Percentiles rank a stretch among this genome's conserved stretches.
phyloP scores from a whole-genome alignment of 257 asterid species.

The Eucommia ulmoides region DNA sequence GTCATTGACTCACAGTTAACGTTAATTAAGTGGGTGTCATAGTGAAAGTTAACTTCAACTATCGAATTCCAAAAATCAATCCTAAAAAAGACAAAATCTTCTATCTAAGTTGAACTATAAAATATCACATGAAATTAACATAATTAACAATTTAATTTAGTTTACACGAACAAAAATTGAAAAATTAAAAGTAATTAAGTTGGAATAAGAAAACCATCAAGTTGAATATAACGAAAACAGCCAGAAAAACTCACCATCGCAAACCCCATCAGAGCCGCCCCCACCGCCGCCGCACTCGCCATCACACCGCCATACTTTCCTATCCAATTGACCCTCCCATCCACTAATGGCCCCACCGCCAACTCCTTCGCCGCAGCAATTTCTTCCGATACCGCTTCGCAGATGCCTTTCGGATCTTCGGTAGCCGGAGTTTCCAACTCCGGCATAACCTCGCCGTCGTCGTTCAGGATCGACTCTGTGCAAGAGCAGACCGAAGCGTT shows the following conservation, averaged over 20 bases:
- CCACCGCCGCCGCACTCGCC: conserved; percentile 11
- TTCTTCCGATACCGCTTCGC: background rate
- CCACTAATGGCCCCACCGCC: background rate
- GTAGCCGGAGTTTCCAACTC: conserved; percentile 1
- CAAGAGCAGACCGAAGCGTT: conserved; percentile 16
- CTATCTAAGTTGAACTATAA: too few relatives aligned
- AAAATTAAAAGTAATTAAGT: too few relatives aligned
- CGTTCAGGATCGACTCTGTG: conserved; percentile 4
- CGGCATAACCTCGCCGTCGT: conserved; percentile 6
- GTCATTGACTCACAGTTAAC: too few relatives aligned
- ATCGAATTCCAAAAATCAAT: too few relatives aligned
- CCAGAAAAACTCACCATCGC: conserved; percentile 9
- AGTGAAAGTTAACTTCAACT: too few relatives aligned
- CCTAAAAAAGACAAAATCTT: too few relatives aligned
- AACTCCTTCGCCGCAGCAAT: background rate
- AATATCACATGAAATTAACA: background rate
- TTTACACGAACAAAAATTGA: too few relatives aligned
- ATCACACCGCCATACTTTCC: conserved; percentile 5
- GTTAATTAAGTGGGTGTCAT: too few relatives aligned
- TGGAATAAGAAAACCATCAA: conserved; percentile 9
- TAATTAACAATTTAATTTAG: too few relatives aligned
- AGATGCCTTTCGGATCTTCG: background rate
- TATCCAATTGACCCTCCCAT: background rate
- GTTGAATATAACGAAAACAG: background rate
- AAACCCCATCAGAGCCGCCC: conserved; percentile 5